Evolutionary conservation across 1,139 yeast genomes (phyloP), one percentile per base, ranked within the genome.

Genomic region (Schizosaccharomyces versatilis): DNA sequence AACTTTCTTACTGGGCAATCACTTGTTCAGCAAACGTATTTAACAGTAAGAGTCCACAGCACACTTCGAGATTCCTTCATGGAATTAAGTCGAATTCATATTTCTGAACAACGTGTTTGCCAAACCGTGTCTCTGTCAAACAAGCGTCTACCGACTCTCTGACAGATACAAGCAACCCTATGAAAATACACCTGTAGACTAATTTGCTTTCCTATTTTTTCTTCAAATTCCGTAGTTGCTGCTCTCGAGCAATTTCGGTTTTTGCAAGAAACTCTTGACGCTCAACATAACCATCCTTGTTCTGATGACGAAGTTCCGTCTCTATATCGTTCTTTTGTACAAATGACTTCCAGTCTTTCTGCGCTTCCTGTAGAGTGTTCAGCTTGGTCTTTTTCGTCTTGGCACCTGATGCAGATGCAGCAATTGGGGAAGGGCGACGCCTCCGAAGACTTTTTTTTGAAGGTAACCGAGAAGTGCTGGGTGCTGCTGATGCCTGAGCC

Each of bases 321-420:
- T 77, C 74, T 56, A 93, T 79, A 58, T 88, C 86, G 60, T 81
- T 79, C 61, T 81, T 74, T 67, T 90, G 97, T 19, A 93, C 96
- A 69, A 84, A 88, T 58, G 85, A 79, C 0, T 95, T 94, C 95
- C 98, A 90, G 67, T 90, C 98, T 57, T 90, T 73, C 59, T 94
- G 73, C 1, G 95, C 84, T 66, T 90, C 90, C 66, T 93, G 97
- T 59, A 90, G 71, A 0, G 98, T 93, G 17, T 94, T 84, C 59
- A 93, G 72, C 66, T 86, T 88, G 52, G 80, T 78, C 57, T 73
- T 71, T 57, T 78, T 72, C 17, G 78, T 76, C 36, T 79, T 75
- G 48, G 78, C 85, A 61, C 85, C 96, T 38, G 86, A 71, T 53
- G 88, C 68, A 6, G 94, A 79, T 1, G 84, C 80, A 32, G 36